These are phyloP conservation scores for Lyophyllum shimeji DNA, from an alignment of 768 basidiomycete species.

Conservation along the genomic window DNA sequence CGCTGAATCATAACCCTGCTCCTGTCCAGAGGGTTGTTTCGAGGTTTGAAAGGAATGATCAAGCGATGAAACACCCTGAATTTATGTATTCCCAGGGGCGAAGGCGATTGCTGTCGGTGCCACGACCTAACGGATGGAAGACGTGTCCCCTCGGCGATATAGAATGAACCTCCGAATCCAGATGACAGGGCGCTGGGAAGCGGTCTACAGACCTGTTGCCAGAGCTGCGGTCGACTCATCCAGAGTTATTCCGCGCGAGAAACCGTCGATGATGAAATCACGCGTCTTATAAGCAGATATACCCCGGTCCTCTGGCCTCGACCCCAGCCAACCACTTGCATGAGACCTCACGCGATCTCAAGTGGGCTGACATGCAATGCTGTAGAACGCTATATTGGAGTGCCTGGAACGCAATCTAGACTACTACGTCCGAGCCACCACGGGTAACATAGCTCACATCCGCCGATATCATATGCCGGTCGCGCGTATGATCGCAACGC, in stretches of 20 bases:
- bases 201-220: constrained; percentile 17
- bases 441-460: background rate
- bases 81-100: constrained; percentile 10
- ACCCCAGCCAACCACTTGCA: background rate
- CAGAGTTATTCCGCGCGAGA: constrained; percentile 9
- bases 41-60: constrained; percentile 6
- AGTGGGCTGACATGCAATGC: background rate
- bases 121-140: constrained; percentile 13
- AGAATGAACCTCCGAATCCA: background rate
- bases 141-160: constrained; percentile 13
- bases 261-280: constrained; percentile 5
- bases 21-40: background rate
- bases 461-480: background rate
- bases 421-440: background rate
- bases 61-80: constrained; percentile 1
- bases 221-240: constrained; percentile 20
- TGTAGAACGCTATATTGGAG: background rate
- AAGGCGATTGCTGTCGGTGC: constrained; percentile 3
- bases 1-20: constrained; percentile 18
- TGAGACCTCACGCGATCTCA: background rate
- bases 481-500: background rate
- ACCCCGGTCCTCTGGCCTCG: background rate
- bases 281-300: constrained; percentile 9
- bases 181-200: constrained; percentile 8
- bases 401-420: constrained; percentile 14